Evolutionary conservation across 139 green algal species (phyloP), one percentile per base, ranked within the genome.

Genomic region (Protoeuglena noctilucae): DNA sequence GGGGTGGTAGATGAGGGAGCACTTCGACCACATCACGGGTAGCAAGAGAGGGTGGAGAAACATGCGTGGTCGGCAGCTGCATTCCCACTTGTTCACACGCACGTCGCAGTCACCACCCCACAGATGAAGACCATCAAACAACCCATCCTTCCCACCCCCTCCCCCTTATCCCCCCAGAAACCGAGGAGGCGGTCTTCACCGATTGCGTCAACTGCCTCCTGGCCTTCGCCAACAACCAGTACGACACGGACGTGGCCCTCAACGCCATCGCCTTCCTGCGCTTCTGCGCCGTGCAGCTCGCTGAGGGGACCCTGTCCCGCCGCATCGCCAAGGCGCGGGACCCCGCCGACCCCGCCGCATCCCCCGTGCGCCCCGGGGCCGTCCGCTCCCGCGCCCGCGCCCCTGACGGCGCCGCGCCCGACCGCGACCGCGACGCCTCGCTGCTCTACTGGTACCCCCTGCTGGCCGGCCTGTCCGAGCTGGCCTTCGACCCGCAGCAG

Each of bases 141-240:
- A n/a, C n/a, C n/a, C n/a, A n/a, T n/a, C n/a, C n/a, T n/a, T n/a
- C n/a, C n/a, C n/a, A 28, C n/a, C 2, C 25, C 34, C 34, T 2
- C 29, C 16, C n/a, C 18, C 28, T 26, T 0, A 19, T 28, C 19
- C 3, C 14, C 47, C 26, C 40, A 51, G 90, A 97, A 69, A 95
- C 90, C 6, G 88, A 98, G 71, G 81, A 82, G 25, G 89, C 81
- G 9, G 95, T 89, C 9, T 99, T 99, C 77, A 95, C 87, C 0
- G 91, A 98, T 72, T 94, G 82, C 61, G 92, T 99, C 51, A 99
- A 99, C 74, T 99, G 92, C 77, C 81, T 99, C 25, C 93, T 96
- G 51, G 89, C 86, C 26, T 99, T 96, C 79, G 94, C 90, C 68
- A 96, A 96, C 82, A 93, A 89, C 62, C 84, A 79, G 4, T 86